Conservation (phyloP, 176 grass and related monocot genomes). For the Cenchrus americanus region DNA sequence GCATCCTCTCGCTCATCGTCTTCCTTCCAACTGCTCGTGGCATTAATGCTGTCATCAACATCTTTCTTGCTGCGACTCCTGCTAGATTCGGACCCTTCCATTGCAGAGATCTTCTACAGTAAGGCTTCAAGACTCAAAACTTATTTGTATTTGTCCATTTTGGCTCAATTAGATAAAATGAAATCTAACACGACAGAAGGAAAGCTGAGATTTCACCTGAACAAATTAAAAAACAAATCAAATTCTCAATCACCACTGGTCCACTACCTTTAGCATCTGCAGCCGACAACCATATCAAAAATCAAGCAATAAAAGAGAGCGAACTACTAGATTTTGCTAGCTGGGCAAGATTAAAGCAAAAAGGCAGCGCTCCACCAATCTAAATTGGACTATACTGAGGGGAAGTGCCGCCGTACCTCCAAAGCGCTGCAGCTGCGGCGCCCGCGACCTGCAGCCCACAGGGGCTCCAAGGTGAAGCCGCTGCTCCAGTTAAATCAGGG, state of each 20-base stretch:
- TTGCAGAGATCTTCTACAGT: neutral
- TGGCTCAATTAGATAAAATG: neutral
- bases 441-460: neutral
- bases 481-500: neutral
- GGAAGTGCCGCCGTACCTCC: neutral
- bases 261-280: neutral
- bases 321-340: neutral
- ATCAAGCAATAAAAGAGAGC: neutral
- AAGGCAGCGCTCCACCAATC: neutral
- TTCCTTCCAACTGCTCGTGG: slow-evolving; percentile 34
- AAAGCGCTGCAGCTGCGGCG: neutral
- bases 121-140: neutral
- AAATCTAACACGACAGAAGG: neutral
- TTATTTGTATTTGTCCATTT: neutral
- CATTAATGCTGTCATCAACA: slow-evolving; percentile 33
- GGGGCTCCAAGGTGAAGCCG: neutral
- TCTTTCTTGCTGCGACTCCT: slow-evolving; percentile 39
- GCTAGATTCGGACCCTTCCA: slow-evolving; percentile 40
- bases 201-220: neutral
- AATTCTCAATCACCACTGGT: neutral
- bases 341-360: slow-evolving; percentile 6
- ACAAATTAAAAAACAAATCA: neutral
- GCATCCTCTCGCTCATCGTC: slow-evolving; percentile 38
- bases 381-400: neutral
- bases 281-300: neutral